These are phyloP conservation scores for Salix udensis DNA, from an alignment of 345 rosid genomes.

Conservation along the genomic window DNA sequence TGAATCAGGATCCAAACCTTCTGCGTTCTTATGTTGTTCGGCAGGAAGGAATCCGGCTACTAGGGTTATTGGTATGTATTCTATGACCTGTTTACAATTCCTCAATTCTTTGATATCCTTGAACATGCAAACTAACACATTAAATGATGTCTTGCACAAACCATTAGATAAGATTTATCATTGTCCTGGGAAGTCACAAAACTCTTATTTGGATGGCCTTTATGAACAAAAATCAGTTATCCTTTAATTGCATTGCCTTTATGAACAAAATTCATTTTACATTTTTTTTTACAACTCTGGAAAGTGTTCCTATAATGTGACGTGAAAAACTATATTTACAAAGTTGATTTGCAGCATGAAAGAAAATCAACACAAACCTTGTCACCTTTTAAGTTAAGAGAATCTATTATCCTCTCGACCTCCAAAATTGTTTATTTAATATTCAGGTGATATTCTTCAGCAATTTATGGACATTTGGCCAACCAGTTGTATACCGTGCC, in stretches of 20 bases:
- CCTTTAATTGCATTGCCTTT: neutral
- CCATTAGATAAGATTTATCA: neutral
- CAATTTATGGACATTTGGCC: neutral
- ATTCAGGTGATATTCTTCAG: neutral
- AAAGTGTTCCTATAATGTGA: neutral
- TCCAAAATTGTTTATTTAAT: neutral
- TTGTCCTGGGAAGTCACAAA: neutral
- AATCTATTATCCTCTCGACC: neutral
- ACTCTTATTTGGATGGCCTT: neutral
- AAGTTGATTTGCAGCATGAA: neutral
- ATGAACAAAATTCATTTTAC: neutral
- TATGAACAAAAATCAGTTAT: neutral
- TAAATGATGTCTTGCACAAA: neutral
- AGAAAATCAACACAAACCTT: neutral
- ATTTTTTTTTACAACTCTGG: neutral
- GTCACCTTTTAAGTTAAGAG: neutral
- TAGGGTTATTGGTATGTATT: slow-evolving; percentile 77
- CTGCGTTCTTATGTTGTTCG: slow-evolving; percentile 66
- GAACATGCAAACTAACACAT: neutral
- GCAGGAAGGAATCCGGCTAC: slow-evolving; percentile 65
- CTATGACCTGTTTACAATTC: neutral
- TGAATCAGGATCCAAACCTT: slow-evolving; percentile 69
- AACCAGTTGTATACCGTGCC: neutral
- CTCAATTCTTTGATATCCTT: neutral
- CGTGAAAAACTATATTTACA: neutral